phyloP scores from a whole-genome alignment of 2,329 filamentous ascomycete genomes.

The Aspergillus fructus region DNA sequence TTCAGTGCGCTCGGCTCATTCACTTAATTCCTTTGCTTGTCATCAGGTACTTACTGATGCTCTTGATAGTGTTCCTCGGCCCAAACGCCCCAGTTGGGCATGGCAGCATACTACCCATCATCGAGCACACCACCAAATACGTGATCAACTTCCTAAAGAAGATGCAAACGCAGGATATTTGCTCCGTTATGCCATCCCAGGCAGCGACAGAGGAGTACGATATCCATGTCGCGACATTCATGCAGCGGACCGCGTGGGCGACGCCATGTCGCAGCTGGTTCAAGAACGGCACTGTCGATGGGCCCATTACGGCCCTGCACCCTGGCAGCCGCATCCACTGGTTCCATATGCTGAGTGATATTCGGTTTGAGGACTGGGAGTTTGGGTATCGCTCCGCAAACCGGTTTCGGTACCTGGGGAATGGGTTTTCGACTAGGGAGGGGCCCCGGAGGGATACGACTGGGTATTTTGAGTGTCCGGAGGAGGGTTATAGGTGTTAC shows the following conservation, averaged over 20 bases:
- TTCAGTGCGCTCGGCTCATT: background rate
- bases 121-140: conserved; percentile 53
- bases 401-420: conserved; percentile 7
- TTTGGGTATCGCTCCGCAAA: background rate
- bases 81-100: conserved; percentile 54
- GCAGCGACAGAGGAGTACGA: conserved; percentile 17
- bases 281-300: conserved; percentile 6
- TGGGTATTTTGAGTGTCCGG: background rate
- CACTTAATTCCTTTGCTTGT: too few species aligned
- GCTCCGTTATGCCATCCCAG: conserved; percentile 44
- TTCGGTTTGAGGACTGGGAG: conserved; percentile 1
- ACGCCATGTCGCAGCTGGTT: conserved; percentile 1
- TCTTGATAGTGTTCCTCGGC: conserved; percentile 41
- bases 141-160: conserved; percentile 47
- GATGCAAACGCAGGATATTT: conserved; percentile 51
- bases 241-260: conserved; percentile 29
- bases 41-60: background rate
- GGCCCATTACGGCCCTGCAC: background rate
- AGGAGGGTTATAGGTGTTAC: too few species aligned
- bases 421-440: background rate
- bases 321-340: conserved; percentile 4
- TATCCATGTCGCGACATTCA: conserved; percentile 45
- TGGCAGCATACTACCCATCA: conserved; percentile 53
- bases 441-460: background rate
- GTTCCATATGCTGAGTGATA: conserved; percentile 3